phyloP scores from a whole-genome alignment of 129 eudicot species.

The Calendula officinalis region DNA sequence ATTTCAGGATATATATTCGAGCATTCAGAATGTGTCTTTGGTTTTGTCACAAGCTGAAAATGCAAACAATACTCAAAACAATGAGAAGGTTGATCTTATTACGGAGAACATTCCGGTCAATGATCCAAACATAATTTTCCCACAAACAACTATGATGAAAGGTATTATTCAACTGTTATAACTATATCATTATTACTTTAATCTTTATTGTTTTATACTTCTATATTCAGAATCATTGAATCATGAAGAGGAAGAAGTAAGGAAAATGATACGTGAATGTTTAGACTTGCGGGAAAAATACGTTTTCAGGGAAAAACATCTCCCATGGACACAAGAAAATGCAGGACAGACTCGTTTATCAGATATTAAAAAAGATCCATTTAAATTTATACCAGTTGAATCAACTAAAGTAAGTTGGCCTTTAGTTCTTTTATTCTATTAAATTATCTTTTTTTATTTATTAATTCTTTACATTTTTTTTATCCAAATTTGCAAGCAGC shows the following conservation, averaged over 20 bases:
- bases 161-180: conserved; percentile 42
- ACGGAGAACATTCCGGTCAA: conserved; percentile 29
- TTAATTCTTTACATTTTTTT: not conserved
- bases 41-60: conserved; percentile 42
- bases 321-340: conserved; percentile 64
- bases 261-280: conserved; percentile 85
- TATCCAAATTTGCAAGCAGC: conserved; percentile 41
- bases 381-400: conserved; percentile 71
- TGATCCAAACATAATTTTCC: conserved; percentile 40
- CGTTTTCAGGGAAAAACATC: conserved; percentile 71
- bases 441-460: conserved; percentile 2
- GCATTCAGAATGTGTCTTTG: conserved; percentile 38
- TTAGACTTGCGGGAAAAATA: conserved; percentile 77
- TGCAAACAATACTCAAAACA: conserved; percentile 32
- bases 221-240: conserved; percentile 53
- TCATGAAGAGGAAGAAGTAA: conserved; percentile 85
- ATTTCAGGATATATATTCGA: conserved; percentile 50
- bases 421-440: not conserved
- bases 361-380: conserved; percentile 50
- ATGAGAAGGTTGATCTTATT: conserved; percentile 39
- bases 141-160: conserved; percentile 49
- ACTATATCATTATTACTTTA: conserved; percentile 15
- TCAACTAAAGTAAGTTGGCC: conserved; percentile 66
- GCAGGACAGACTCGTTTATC: conserved; percentile 40
- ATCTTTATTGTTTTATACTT: conserved; percentile 16